Conservation (phyloP, 345 rosid species). For the Populus tremula region DNA sequence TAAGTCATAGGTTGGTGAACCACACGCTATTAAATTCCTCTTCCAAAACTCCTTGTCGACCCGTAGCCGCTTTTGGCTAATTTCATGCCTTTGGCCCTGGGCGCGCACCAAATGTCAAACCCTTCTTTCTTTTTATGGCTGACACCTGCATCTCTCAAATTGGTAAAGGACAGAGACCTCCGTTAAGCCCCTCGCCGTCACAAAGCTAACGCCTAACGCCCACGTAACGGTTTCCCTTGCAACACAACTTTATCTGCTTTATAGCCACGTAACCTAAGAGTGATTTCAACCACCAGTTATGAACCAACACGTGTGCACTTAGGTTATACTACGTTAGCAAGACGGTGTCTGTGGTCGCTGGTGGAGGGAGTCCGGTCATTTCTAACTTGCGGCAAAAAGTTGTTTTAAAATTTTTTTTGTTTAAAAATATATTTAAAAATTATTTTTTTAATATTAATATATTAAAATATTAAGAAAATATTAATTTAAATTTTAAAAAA, state of each 20-base stretch:
- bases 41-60: neutral
- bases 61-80: neutral
- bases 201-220: conserved; percentile 5
- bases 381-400: too few relatives aligned
- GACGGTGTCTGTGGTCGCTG: neutral
- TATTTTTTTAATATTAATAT: too few relatives aligned
- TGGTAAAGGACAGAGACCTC: conserved; percentile 2
- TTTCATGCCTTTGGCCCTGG: neutral
- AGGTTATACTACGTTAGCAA: conserved; percentile 1
- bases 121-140: neutral
- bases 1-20: conserved; percentile 32
- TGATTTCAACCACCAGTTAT: neutral
- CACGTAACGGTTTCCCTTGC: conserved; percentile 3
- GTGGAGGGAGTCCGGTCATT: neutral
- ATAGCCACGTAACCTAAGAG: neutral
- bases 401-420: too few relatives aligned
- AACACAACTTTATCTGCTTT: neutral
- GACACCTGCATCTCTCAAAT: conserved; percentile 2
- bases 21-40: neutral
- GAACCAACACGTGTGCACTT: neutral
- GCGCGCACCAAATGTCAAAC: conserved; percentile 10
- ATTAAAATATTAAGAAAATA: too few relatives aligned
- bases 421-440: too few relatives aligned
- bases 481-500: too few relatives aligned
- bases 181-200: neutral